A percentile compares a stretch with the other conserved stretches of the same genome.
Evolutionary conservation across 257 asterid species (phyloP).

Genomic region (Jasminum sambac): DNA sequence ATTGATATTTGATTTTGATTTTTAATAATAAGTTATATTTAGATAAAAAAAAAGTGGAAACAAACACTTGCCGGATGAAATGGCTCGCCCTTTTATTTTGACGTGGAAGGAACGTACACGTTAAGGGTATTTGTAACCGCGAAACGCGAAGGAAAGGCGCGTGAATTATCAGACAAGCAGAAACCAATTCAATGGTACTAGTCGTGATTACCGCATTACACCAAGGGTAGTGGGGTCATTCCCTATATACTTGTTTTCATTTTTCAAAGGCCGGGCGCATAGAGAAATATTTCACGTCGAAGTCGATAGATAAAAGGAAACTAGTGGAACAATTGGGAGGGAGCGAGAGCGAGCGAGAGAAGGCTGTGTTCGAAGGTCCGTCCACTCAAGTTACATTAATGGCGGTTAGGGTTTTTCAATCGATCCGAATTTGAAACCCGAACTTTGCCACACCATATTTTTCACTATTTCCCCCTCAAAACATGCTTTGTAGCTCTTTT

Average conservation of each 20-base stretch:
- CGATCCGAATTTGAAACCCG: constrained; percentile 34
- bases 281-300: background rate
- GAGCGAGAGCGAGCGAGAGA: constrained; percentile 20
- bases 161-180: background rate
- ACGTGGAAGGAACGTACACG: too few relatives aligned
- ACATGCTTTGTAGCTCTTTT: constrained; percentile 13
- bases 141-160: background rate
- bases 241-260: constrained; percentile 24
- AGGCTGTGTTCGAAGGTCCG: constrained; percentile 14
- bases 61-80: too few relatives aligned
- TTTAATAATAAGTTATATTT: too few relatives aligned
- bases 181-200: background rate
- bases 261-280: constrained; percentile 36
- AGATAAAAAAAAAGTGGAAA: too few relatives aligned
- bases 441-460: constrained; percentile 19
- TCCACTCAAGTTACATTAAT: constrained; percentile 27
- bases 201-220: constrained; percentile 8
- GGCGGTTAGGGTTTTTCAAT: constrained; percentile 62
- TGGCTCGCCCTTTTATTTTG: too few relatives aligned
- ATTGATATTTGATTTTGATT: too few relatives aligned
- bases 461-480: background rate
- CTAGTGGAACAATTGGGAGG: background rate
- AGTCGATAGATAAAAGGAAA: constrained; percentile 26
- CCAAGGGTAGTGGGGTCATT: constrained; percentile 37
- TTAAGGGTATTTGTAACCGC: background rate